Conservation (phyloP, 495 filamentous ascomycete species). For the Friedmanniomyces simplex region DNA sequence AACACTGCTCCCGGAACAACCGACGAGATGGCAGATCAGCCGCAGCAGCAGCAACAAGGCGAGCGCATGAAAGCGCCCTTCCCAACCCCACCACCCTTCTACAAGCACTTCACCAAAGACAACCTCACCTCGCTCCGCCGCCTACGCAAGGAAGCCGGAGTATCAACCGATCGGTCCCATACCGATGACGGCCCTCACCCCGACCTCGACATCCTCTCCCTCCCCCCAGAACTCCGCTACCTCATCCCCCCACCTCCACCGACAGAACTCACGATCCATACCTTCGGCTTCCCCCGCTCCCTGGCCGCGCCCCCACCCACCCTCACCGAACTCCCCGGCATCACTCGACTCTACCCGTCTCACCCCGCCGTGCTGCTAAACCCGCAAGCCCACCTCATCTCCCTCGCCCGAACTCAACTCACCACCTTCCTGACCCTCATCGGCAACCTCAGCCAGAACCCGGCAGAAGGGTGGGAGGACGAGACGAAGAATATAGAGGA, state of each 20-base stretch:
- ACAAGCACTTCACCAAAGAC: slow-evolving; percentile 71
- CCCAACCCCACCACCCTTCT: slow-evolving; percentile 82
- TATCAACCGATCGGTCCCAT: slow-evolving; percentile 17
- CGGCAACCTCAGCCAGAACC: slow-evolving; percentile 54
- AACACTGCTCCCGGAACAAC: background rate
- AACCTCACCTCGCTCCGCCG: slow-evolving; percentile 60
- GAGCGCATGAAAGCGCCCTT: slow-evolving; percentile 35
- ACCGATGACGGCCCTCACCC: slow-evolving; percentile 21
- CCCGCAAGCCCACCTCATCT: slow-evolving; percentile 64
- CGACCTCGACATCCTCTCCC: slow-evolving; percentile 38
- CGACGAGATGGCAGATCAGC: background rate
- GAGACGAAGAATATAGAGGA: slow-evolving; percentile 69
- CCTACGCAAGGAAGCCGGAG: slow-evolving; percentile 25
- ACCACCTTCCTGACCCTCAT: slow-evolving; percentile 77
- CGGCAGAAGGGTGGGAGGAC: slow-evolving; percentile 43
- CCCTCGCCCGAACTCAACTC: slow-evolving; percentile 68
- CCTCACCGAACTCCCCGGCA: slow-evolving; percentile 15
- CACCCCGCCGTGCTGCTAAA: slow-evolving; percentile 40
- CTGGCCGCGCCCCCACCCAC: slow-evolving; percentile 50
- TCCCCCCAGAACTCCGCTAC: slow-evolving; percentile 65
- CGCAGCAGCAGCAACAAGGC: background rate
- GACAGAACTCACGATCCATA: slow-evolving; percentile 56
- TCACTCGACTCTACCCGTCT: slow-evolving; percentile 19
- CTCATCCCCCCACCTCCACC: slow-evolving; percentile 66
- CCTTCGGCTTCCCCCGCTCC: slow-evolving; percentile 60